These are phyloP conservation scores for Strobilomyces dryophilus DNA, from an alignment of 768 basidiomycete genomes.

Conservation along the genomic window DNA sequence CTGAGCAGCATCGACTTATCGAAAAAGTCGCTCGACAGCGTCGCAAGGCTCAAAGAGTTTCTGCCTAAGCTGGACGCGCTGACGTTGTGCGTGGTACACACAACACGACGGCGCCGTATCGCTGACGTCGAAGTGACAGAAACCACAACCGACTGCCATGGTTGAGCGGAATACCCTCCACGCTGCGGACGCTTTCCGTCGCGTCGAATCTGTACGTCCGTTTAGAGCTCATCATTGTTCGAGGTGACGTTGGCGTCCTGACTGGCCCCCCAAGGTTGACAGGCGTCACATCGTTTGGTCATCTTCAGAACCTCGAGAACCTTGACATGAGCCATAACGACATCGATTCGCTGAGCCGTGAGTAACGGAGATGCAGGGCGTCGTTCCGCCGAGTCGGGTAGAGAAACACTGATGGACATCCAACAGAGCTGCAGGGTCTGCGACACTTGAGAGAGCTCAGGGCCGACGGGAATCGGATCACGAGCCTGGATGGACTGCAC, in stretches of 20 bases:
- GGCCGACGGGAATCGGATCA: slow-evolving; percentile 83
- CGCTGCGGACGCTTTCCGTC: slow-evolving; percentile 73
- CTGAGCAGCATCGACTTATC: slow-evolving; percentile 70
- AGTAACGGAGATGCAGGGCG: slow-evolving; percentile 31
- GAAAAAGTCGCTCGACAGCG: slow-evolving; percentile 55
- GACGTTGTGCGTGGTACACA: slow-evolving; percentile 57
- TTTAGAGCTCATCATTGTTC: background rate
- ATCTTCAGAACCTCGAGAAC: slow-evolving; percentile 80
- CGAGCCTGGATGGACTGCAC: slow-evolving; percentile 69
- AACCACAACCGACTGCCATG: slow-evolving; percentile 72
- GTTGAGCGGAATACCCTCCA: slow-evolving; percentile 73
- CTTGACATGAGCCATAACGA: slow-evolving; percentile 91
- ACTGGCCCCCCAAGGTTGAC: slow-evolving; percentile 56
- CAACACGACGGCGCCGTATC: background rate
- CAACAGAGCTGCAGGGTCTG: slow-evolving; percentile 76
- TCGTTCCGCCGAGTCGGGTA: background rate
- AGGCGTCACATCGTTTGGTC: slow-evolving; percentile 81
- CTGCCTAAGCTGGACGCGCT: slow-evolving; percentile 74
- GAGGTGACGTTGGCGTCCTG: slow-evolving; percentile 12
- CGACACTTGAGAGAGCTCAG: slow-evolving; percentile 84
- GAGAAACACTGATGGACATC: slow-evolving; percentile 7
- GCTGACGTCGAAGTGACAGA: slow-evolving; percentile 37
- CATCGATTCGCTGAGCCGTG: slow-evolving; percentile 83
- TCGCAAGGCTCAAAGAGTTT: slow-evolving; percentile 82
- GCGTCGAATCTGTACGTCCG: slow-evolving; percentile 61